Conservation (phyloP, 2,329 filamentous ascomycete genomes). For the Penicillium sp. region DNA sequence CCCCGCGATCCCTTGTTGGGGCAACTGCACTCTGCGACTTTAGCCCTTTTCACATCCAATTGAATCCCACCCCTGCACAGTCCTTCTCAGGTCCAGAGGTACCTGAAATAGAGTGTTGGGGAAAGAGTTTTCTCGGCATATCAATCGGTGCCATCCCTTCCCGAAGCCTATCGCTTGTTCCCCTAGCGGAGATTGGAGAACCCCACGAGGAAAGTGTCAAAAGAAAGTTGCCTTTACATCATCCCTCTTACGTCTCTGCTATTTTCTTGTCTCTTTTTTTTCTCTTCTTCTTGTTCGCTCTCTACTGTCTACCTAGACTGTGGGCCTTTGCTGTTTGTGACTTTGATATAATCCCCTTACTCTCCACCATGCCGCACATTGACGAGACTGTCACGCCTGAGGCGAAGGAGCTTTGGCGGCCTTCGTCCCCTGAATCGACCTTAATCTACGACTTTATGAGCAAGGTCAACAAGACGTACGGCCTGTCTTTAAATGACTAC, state of each 20-base stretch:
- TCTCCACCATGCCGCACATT: constrained; percentile 23
- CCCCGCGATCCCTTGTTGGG: constrained; percentile 17
- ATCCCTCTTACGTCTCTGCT: neutral
- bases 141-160: neutral
- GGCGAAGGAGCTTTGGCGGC: constrained; percentile 66
- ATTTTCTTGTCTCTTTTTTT: neutral
- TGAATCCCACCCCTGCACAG: constrained; percentile 10
- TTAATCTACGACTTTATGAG: constrained; percentile 72
- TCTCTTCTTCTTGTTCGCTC: too few species aligned
- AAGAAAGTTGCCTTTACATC: neutral
- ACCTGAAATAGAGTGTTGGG: constrained; percentile 2
- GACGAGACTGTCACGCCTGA: constrained; percentile 15
- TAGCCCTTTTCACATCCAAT: constrained; percentile 8
- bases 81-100: constrained; percentile 1
- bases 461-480: constrained; percentile 67
- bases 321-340: neutral
- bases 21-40: constrained; percentile 8
- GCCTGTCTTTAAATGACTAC: constrained; percentile 65
- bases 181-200: neutral
- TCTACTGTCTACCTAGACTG: neutral
- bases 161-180: neutral
- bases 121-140: constrained; percentile 4
- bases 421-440: constrained; percentile 66
- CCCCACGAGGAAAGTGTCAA: neutral
- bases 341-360: neutral